Evolutionary conservation across 768 basidiomycete genomes (phyloP).

Genomic region (Tylopilus plumbeoviolaceoides): DNA sequence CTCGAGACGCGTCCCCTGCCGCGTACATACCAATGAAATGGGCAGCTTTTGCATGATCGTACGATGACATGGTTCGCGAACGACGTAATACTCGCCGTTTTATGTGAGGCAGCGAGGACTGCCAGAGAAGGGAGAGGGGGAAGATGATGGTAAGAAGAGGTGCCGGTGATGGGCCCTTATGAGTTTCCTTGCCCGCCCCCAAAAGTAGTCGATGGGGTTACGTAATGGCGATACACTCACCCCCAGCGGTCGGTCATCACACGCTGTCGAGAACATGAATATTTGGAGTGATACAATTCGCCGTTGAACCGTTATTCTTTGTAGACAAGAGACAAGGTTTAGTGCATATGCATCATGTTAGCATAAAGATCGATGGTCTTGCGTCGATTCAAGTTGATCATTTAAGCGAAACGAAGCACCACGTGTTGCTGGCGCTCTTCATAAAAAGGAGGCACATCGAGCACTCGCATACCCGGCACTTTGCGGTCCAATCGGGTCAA

Average conservation of each 20-base stretch:
- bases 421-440: not conserved
- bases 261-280: not conserved
- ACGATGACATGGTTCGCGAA: conserved; percentile 29
- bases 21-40: conserved; percentile 56
- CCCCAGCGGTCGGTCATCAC: not conserved
- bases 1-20: conserved; percentile 5
- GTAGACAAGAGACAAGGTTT: not conserved
- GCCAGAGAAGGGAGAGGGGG: conserved; percentile 4
- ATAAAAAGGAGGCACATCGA: conserved; percentile 28
- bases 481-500: conserved; percentile 11
- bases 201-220: conserved; percentile 32
- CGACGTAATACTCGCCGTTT: conserved; percentile 3
- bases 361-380: conserved; percentile 11
- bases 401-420: conserved; percentile 5
- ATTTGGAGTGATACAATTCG: no score
- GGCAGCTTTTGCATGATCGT: conserved; percentile 57
- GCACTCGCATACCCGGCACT: not conserved
- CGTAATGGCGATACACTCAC: conserved; percentile 14
- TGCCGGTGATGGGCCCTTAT: conserved; percentile 1
- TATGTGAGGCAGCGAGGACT: conserved; percentile 5
- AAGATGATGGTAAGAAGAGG: conserved; percentile 23
- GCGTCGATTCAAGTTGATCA: conserved; percentile 9
- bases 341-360: conserved; percentile 12
- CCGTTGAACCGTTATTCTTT: not conserved
- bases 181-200: conserved; percentile 19